Evolutionary conservation across 441 rosid species (phyloP).

Genomic region (California macrophylla): DNA sequence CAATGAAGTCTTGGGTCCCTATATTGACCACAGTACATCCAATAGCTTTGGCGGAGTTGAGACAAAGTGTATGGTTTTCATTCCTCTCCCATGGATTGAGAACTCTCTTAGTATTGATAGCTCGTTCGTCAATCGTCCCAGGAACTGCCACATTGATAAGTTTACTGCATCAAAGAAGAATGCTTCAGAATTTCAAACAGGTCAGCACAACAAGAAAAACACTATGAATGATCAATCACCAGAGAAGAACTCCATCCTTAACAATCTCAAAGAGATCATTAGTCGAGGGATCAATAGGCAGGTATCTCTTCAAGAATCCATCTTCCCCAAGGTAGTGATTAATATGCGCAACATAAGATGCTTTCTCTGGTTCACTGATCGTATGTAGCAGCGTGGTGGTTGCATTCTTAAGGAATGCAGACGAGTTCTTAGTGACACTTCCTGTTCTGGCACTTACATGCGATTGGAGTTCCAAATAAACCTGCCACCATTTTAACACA

Average conservation of each 20-base stretch:
- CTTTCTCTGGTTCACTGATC: constrained; percentile 80
- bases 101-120: constrained; percentile 71
- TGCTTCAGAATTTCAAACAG: constrained; percentile 15
- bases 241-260: constrained; percentile 91
- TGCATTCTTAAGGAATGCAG: constrained; percentile 74
- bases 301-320: constrained; percentile 64
- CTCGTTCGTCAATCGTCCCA: constrained; percentile 93
- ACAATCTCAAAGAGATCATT: constrained; percentile 78
- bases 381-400: constrained; percentile 86
- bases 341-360: constrained; percentile 85
- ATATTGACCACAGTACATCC: constrained; percentile 98
- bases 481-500: constrained; percentile 32
- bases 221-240: constrained; percentile 32
- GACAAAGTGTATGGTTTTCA: constrained; percentile 94
- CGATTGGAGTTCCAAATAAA: constrained; percentile 62
- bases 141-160: constrained; percentile 97
- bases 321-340: constrained; percentile 77
- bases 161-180: constrained; percentile 51
- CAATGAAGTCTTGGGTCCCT: constrained; percentile 84
- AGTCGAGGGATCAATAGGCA: constrained; percentile 75
- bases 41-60: constrained; percentile 96
- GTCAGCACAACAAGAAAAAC: not conserved
- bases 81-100: constrained; percentile 98
- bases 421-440: constrained; percentile 49
- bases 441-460: constrained; percentile 58